A percentile compares a stretch with the other conserved stretches of the same genome.
These are phyloP conservation scores for Aspergillus sp. DNA, from an alignment of 2,329 filamentous ascomycete genomes.

Conservation along the genomic window DNA sequence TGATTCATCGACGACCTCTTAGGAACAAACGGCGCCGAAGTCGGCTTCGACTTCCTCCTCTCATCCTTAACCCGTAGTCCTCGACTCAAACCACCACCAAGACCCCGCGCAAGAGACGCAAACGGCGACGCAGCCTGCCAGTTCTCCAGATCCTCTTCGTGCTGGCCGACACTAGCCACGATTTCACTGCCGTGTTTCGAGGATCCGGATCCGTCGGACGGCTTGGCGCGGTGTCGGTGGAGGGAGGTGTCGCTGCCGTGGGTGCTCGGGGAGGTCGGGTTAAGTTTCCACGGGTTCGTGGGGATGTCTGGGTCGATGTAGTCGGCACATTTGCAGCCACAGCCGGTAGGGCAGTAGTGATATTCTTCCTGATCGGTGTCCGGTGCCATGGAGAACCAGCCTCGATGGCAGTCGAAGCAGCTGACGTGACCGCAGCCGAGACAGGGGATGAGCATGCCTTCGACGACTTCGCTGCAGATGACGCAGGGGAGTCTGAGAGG, in stretches of 20 bases:
- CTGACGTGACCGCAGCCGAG: slow-evolving; percentile 51
- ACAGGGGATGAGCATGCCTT: slow-evolving; percentile 50
- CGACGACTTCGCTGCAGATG: slow-evolving; percentile 47
- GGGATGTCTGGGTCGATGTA: slow-evolving; percentile 35
- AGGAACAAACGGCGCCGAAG: slow-evolving; percentile 21
- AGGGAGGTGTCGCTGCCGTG: slow-evolving; percentile 24
- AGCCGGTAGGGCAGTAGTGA: slow-evolving; percentile 48
- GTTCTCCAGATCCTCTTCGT: slow-evolving; percentile 37
- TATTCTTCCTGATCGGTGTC: slow-evolving; percentile 22
- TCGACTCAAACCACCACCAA: slow-evolving; percentile 46
- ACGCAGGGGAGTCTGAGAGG: slow-evolving; percentile 44
- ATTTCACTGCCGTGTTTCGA: slow-evolving; percentile 16
- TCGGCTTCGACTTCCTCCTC: slow-evolving; percentile 27
- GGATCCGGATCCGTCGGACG: slow-evolving; percentile 16
- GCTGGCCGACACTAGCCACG: slow-evolving; percentile 27
- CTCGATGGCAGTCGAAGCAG: slow-evolving; percentile 48
- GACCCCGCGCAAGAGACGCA: slow-evolving; percentile 43
- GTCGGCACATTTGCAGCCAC: slow-evolving; percentile 50
- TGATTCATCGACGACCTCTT: slow-evolving; percentile 29
- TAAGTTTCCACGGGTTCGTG: slow-evolving; percentile 29
- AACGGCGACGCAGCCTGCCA: slow-evolving; percentile 42
- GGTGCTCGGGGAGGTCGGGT: slow-evolving; percentile 20
- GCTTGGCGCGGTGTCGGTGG: slow-evolving; percentile 20
- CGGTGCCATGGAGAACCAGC: slow-evolving; percentile 40
- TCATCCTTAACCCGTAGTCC: slow-evolving; percentile 39